Percentiles rank a stretch among this genome's conserved stretches.
These are phyloP conservation scores for Elymus sibiricus DNA, from an alignment of 176 grass and related monocot genomes.

Conservation along the genomic window DNA sequence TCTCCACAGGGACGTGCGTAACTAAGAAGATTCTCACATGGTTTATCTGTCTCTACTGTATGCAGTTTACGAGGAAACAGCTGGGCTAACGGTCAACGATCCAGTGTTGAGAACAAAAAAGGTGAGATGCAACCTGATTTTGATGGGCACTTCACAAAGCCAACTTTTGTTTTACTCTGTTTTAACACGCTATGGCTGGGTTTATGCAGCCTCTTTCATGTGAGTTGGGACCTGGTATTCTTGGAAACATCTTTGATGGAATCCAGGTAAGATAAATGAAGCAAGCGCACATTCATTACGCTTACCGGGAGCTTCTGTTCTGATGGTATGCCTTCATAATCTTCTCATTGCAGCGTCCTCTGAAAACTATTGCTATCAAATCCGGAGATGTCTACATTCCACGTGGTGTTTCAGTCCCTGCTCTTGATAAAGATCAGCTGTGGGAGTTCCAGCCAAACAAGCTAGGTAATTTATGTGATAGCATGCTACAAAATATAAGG, in stretches of 20 bases:
- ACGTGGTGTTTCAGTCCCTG: constrained; percentile 79
- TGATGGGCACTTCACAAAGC: background rate
- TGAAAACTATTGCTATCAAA: constrained; percentile 84
- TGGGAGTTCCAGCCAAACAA: constrained; percentile 80
- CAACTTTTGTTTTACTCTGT: background rate
- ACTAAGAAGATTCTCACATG: background rate
- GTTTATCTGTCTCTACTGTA: background rate
- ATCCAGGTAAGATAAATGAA: constrained; percentile 56
- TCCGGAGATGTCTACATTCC: constrained; percentile 89
- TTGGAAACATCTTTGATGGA: constrained; percentile 85
- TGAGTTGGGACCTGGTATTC: constrained; percentile 80
- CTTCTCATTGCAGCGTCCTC: constrained; percentile 50
- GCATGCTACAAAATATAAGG: constrained; percentile 17
- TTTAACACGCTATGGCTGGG: background rate
- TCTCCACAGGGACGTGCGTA: too few species aligned
- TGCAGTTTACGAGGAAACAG: constrained; percentile 89
- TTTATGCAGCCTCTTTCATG: constrained; percentile 70
- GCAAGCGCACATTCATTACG: background rate
- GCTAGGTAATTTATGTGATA: constrained; percentile 41
- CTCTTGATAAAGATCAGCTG: constrained; percentile 73
- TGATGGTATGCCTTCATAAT: constrained; percentile 10
- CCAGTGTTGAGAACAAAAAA: constrained; percentile 73
- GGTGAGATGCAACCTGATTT: constrained; percentile 17
- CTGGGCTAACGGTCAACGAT: constrained; percentile 83
- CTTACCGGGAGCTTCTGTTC: background rate